Conservation (phyloP, 1,284 basidiomycete genomes). For the Sporisorium reilianum region DNA sequence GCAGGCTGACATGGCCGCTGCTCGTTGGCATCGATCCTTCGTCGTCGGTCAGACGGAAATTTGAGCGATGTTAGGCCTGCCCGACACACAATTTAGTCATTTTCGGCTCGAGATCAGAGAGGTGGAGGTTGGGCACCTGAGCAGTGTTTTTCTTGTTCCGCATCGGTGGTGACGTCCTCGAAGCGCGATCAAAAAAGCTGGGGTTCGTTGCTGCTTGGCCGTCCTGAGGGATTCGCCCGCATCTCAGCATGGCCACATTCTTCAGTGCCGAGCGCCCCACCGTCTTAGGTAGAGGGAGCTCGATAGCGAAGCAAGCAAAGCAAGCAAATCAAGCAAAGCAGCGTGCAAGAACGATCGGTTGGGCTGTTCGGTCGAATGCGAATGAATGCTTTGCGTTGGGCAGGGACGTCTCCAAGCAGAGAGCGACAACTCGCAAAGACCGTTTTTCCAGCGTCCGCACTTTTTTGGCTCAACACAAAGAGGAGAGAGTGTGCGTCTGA, state of each 20-base stretch:
- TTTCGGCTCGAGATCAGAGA: neutral
- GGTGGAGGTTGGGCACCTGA: slow-evolving; percentile 12
- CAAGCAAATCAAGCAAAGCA: too few relatives aligned
- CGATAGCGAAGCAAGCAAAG: neutral
- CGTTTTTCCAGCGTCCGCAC: neutral
- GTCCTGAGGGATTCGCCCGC: neutral
- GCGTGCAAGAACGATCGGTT: too few relatives aligned
- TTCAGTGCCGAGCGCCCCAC: neutral
- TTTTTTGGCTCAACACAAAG: neutral
- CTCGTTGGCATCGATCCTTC: neutral
- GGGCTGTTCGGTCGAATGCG: too few relatives aligned
- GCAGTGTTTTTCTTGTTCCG: slow-evolving; percentile 3
- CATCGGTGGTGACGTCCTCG: slow-evolving; percentile 1
- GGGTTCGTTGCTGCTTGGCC: neutral
- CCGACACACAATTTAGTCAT: neutral
- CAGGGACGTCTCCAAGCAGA: too few relatives aligned
- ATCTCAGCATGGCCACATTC: neutral
- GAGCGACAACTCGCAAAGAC: neutral
- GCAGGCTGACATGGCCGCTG: neutral
- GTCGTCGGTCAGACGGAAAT: neutral
- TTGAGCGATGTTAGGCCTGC: neutral
- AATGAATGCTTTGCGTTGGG: too few relatives aligned
- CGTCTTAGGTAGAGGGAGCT: too few relatives aligned
- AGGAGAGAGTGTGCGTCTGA: neutral
- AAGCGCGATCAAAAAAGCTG: neutral